Evolutionary conservation across 2,329 filamentous ascomycete genomes (phyloP).

Genomic region (Helicocarpus griseus): DNA sequence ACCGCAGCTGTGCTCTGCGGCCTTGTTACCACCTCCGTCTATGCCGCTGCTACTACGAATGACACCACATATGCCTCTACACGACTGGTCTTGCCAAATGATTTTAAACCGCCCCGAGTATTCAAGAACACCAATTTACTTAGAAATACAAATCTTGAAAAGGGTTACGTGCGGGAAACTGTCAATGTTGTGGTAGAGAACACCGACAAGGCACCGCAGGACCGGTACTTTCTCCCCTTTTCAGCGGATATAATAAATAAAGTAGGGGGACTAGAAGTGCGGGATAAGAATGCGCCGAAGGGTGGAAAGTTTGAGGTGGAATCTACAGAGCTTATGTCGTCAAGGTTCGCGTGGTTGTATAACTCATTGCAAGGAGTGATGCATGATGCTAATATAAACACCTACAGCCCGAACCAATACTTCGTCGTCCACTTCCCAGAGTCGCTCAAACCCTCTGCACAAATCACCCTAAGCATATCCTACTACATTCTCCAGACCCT

Average conservation of each 20-base stretch:
- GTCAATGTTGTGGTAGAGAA: constrained; percentile 96
- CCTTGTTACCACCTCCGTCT: constrained; percentile 22
- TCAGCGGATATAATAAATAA: constrained; percentile 63
- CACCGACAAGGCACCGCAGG: constrained; percentile 64
- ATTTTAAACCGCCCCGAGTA: constrained; percentile 75
- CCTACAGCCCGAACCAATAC: constrained; percentile 60
- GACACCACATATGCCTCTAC: constrained; percentile 18
- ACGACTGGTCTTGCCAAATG: constrained; percentile 28
- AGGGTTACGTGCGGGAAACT: constrained; percentile 79
- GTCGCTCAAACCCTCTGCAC: constrained; percentile 63
- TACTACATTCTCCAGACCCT: constrained; percentile 76
- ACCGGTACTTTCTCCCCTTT: constrained; percentile 87
- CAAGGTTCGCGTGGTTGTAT: constrained; percentile 44
- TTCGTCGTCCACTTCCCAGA: constrained; percentile 71
- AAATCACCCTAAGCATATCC: constrained; percentile 79
- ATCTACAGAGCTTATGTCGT: constrained; percentile 44
- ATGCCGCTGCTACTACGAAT: constrained; percentile 22
- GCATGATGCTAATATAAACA: constrained; percentile 15
- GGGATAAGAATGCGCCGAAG: constrained; percentile 73
- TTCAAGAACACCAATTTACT: constrained; percentile 93
- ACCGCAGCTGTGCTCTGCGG: constrained; percentile 27
- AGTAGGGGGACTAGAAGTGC: constrained; percentile 80
- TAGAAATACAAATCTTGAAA: constrained; percentile 83
- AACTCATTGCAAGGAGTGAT: too few species aligned
- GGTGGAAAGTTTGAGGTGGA: constrained; percentile 60